Base-by-base conservation (phyloP, 2,329 filamentous ascomycete genomes). In the Ceratocystiopsis brevicomis region DNA sequence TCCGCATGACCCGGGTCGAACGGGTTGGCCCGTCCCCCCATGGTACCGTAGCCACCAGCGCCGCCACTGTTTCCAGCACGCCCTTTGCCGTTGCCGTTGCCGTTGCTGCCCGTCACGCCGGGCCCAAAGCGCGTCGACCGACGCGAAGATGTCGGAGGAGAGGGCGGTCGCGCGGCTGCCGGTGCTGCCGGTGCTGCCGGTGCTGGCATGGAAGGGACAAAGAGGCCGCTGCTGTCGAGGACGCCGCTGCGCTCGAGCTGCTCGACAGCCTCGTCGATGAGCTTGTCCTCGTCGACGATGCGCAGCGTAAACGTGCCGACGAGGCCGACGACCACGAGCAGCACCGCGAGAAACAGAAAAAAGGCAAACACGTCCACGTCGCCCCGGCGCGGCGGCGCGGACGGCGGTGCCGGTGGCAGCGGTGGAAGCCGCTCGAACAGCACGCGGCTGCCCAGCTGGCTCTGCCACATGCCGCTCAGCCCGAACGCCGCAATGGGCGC, bases 401-500 rank as follows among this genome's bases (percentile, higher is more conserved):
- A 40, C 1, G 37, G 40, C 11, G 33, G 33, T 5, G 82, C 82
- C 48, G 82, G 74, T 0, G 73, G 65, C 6, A 65, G 65, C 44
- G 56, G 68, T 57, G 73, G 66, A 9, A 65, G 65, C 44, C 56
- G 69, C 58, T 88, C 82, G 57, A 76, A 83, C 37, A 96, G 71
- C 43, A 93, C 56, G 42, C 77, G 73, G 52, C 77, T 88, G 30
- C 80, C 88, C 19, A 93, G 64, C 63, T 96, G 88, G 53, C 85
- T 92, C 61, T 90, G 71, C 82, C 90, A 93, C 81, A 98, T 88
- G 40, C 87, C 86, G 55, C 87, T 94, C 45, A 98, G 61, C 0
- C 90, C 90, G 57, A 95, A 94, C 8, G 83, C 80, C 0, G 90
- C 85, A 57, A 96, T 95, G 1, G 90, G 90, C 47, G 84, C 69